A percentile compares a stretch with the other conserved stretches of the same genome.
These are phyloP conservation scores for Bertia moriformis DNA, from an alignment of 2,329 filamentous ascomycete species.

Conservation along the genomic window DNA sequence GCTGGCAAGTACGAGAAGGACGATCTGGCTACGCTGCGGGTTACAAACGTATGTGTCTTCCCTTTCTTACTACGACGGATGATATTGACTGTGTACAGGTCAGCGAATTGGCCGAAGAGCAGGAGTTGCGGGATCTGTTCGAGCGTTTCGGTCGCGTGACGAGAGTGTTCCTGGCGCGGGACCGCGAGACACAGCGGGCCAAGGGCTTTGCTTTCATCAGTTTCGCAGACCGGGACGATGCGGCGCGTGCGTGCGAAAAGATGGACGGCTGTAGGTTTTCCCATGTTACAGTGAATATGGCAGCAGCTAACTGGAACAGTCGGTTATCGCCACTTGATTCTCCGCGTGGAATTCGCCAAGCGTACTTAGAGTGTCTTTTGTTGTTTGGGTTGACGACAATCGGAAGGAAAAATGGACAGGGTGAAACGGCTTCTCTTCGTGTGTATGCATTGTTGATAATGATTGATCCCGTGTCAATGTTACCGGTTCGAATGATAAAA, in stretches of 20 bases:
- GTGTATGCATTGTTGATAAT: not conserved
- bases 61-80: not conserved
- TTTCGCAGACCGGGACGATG: constrained; percentile 79
- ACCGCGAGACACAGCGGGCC: constrained; percentile 85
- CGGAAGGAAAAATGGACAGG: not conserved
- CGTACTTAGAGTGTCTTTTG: constrained; percentile 24
- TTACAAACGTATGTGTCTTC: constrained; percentile 71
- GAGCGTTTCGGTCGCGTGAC: constrained; percentile 93
- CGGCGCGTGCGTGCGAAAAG: constrained; percentile 84
- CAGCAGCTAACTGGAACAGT: constrained; percentile 8
- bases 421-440: not conserved
- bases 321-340: constrained; percentile 75
- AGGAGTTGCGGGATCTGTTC: constrained; percentile 93
- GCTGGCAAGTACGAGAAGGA: constrained; percentile 64
- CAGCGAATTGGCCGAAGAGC: constrained; percentile 92
- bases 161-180: constrained; percentile 93
- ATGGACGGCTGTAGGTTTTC: constrained; percentile 63
- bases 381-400: not conserved
- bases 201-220: constrained; percentile 99
- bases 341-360: constrained; percentile 80
- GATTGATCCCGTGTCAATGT: too few relatives aligned
- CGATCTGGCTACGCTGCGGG: constrained; percentile 86
- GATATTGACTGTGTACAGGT: constrained; percentile 36
- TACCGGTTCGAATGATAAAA: too few relatives aligned
- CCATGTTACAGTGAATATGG: not conserved